Evolutionary conservation across 2,329 filamentous ascomycete genomes (phyloP).

Genomic region (Fusarium denticulatum): DNA sequence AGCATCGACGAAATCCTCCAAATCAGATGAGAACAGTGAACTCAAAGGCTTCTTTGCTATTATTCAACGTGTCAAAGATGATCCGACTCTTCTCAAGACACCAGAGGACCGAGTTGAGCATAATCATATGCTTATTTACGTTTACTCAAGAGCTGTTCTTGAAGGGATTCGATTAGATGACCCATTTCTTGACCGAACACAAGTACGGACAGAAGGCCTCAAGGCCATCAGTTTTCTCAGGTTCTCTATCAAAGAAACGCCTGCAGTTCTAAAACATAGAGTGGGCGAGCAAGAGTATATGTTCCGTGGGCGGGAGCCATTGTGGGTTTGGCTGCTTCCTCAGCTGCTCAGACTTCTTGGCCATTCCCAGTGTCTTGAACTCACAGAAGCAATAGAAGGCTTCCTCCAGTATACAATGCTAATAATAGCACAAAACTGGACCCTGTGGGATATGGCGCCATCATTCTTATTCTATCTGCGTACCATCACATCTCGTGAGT

Average conservation of each 20-base stretch:
- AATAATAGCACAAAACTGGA: constrained; percentile 54
- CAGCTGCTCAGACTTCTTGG: constrained; percentile 67
- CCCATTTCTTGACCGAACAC: constrained; percentile 68
- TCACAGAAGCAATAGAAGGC: constrained; percentile 62
- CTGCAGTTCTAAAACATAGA: constrained; percentile 68
- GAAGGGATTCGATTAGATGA: constrained; percentile 75
- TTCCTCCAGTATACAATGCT: constrained; percentile 63
- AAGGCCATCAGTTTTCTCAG: constrained; percentile 83
- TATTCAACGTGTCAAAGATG: constrained; percentile 64
- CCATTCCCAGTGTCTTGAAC: constrained; percentile 57
- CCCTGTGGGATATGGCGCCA: constrained; percentile 59
- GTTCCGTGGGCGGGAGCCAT: constrained; percentile 66
- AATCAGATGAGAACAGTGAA: constrained; percentile 74
- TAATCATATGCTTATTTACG: constrained; percentile 86
- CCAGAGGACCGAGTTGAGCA: constrained; percentile 75
- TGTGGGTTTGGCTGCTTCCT: constrained; percentile 73
- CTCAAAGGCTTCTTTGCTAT: constrained; percentile 75
- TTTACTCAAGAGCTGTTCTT: constrained; percentile 82
- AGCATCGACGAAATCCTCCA: constrained; percentile 68
- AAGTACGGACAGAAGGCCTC: constrained; percentile 67
- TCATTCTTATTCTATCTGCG: constrained; percentile 61
- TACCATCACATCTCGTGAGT: constrained; percentile 58
- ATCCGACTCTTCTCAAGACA: constrained; percentile 65
- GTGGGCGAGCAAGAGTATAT: constrained; percentile 55
- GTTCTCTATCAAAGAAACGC: constrained; percentile 79